These are phyloP conservation scores for Macrocybe gigantea DNA, from an alignment of 768 basidiomycete genomes.

Conservation along the genomic window DNA sequence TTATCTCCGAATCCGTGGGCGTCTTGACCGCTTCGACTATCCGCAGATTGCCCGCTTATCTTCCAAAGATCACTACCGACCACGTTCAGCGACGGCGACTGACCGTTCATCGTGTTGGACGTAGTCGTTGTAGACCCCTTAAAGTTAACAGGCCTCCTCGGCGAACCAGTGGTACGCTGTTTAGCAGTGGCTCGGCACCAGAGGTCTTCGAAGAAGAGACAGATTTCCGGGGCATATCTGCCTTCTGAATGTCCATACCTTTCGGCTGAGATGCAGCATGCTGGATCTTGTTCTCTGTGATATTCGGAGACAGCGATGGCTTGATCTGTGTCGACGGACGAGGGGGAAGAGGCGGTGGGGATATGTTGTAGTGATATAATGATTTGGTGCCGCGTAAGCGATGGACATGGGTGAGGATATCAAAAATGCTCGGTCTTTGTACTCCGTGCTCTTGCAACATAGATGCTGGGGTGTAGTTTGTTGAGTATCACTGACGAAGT, in stretches of 20 bases:
- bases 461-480: conserved; percentile 46
- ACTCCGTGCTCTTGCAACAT: conserved; percentile 91
- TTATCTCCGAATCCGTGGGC: conserved; percentile 60
- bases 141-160: too few species aligned
- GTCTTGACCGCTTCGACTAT: conserved; percentile 11
- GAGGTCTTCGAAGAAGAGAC: too few species aligned
- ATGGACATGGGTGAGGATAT: conserved; percentile 80
- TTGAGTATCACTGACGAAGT: conserved; percentile 4
- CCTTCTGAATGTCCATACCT: neutral
- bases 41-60: conserved; percentile 17
- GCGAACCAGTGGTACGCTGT: too few species aligned
- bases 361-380: conserved; percentile 59
- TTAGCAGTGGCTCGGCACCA: conserved; percentile 39
- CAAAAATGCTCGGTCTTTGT: conserved; percentile 84
- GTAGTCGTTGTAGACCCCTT: conserved; percentile 9
- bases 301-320: conserved; percentile 17
- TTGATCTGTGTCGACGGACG: conserved; percentile 24
- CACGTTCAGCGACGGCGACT: conserved; percentile 12
- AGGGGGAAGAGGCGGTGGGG: conserved; percentile 41
- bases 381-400: conserved; percentile 84
- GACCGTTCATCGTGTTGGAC: conserved; percentile 36
- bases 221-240: neutral
- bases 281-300: conserved; percentile 22
- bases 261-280: conserved; percentile 11
- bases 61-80: conserved; percentile 35